Evolutionary conservation across 306 rosid genomes (phyloP), one percentile per base, ranked within the genome.

Genomic region (Fragaria iinumae): DNA sequence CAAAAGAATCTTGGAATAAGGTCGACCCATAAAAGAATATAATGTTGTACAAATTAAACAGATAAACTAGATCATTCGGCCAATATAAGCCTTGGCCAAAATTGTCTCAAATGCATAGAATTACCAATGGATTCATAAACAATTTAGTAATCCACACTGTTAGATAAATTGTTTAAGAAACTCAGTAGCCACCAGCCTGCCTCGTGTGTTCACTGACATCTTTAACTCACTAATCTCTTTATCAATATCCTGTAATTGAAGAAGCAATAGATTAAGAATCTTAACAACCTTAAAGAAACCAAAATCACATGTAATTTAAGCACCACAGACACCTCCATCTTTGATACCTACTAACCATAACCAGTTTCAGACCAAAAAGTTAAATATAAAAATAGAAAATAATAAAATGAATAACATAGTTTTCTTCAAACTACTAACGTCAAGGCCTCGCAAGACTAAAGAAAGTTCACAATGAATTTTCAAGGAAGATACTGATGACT

Each of bases 131-230:
- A 43, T 57, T 56, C 77, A 43, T 73, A 5, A 43, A 59, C 77
- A 59, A 41, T 25, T 53, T 20, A 11, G 65, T 53, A 60, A 43
- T 17, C 43, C 67, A 50, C 67, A 50, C 25, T 60, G 64, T 89
- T 92, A 95, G 50, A 89, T 76, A 84, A 92, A 92, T 80, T 95
- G 99, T 91, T 90, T 95, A 87, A 95, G 80, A 83, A 95, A 95
- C 86, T 92, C 99, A 2, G 99, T 87, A 41, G 99, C 99, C 38
- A 92, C 99, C 50, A 95, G 96, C 89, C 99, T 92, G 74, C 99
- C 99, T 32, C 99, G 74, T 8, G 99, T 95, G 86, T 95, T 95
- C 79, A 90, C 93, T 1, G 97, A 95, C 97, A 92, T 89, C 86
- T 95, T 95, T 56, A 95, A 94, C 75, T 95, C 99, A 39, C 93